These are phyloP conservation scores for Cyberlindnera euphorbiae DNA, from an alignment of 805 yeast genomes.

Conservation along the genomic window DNA sequence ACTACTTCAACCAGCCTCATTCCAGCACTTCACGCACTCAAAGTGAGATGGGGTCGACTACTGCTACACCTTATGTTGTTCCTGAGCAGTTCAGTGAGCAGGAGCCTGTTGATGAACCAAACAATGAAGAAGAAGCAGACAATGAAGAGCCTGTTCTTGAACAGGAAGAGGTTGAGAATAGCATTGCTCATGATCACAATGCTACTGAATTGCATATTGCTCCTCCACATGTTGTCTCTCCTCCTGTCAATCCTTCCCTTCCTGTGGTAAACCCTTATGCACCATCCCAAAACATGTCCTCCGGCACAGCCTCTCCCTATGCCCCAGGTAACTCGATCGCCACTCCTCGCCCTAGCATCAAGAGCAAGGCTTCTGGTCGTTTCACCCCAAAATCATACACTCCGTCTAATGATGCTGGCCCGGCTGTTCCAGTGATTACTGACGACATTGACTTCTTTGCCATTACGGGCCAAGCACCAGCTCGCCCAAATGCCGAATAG, in stretches of 20 bases:
- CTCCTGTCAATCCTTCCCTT: conserved; percentile 1
- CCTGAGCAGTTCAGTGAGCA: too few relatives aligned
- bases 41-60: conserved; percentile 16
- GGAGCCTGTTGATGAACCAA: neutral
- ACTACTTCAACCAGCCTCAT: neutral
- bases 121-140: neutral
- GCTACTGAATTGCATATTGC: too few relatives aligned
- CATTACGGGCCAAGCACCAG: conserved; percentile 10
- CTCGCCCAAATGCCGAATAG: too few relatives aligned
- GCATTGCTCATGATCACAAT: too few relatives aligned
- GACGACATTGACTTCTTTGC: conserved; percentile 19
- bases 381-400: conserved; percentile 15
- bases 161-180: too few relatives aligned
- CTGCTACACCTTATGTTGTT: conserved; percentile 14
- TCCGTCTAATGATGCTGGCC: conserved; percentile 6
- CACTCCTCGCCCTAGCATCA: conserved; percentile 1
- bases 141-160: neutral
- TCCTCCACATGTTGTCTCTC: neutral
- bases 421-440: conserved; percentile 5
- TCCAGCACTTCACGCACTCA: conserved; percentile 5
- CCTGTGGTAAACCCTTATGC: conserved; percentile 5
- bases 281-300: neutral
- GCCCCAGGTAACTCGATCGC: conserved; percentile 3
- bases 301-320: conserved; percentile 2
- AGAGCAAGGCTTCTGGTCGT: conserved; percentile 13